Conservation (phyloP, 2,329 filamentous ascomycete species). For the Colletotrichum liriopes region DNA sequence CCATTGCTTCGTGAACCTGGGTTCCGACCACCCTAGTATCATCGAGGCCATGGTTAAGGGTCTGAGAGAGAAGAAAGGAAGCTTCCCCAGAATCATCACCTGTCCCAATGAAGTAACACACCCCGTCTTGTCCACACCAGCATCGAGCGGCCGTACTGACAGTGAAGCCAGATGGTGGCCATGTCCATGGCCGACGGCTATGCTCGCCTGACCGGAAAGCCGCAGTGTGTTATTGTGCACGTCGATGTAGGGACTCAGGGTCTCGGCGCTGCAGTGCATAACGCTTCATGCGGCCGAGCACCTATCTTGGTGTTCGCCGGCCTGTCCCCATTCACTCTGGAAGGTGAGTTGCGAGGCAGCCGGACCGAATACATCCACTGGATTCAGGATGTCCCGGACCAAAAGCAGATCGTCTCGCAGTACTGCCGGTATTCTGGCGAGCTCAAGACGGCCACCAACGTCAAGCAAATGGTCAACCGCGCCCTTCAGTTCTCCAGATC, state of each 20-base stretch:
- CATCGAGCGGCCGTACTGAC: not conserved
- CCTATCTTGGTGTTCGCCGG: constrained; percentile 82
- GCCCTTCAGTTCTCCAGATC: constrained; percentile 82
- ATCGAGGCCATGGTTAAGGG: constrained; percentile 83
- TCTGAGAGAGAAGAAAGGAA: constrained; percentile 72
- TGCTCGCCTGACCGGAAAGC: constrained; percentile 76
- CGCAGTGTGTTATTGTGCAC: constrained; percentile 81
- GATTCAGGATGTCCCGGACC: constrained; percentile 84
- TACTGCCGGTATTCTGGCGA: constrained; percentile 86
- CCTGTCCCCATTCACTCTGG: constrained; percentile 78
- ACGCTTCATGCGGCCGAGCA: constrained; percentile 78
- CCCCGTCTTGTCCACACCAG: not conserved
- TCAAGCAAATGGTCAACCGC: constrained; percentile 87
- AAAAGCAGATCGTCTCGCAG: constrained; percentile 81
- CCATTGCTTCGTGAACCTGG: constrained; percentile 74
- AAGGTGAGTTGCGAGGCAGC: constrained; percentile 79
- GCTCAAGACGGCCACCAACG: constrained; percentile 83
- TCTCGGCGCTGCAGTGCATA: constrained; percentile 80
- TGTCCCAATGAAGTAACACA: constrained; percentile 78
- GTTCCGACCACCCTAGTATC: constrained; percentile 78
- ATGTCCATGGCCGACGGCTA: constrained; percentile 84
- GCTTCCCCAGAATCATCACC: constrained; percentile 79
- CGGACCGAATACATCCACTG: constrained; percentile 85
- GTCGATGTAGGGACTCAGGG: constrained; percentile 84
- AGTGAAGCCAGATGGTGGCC: constrained; percentile 75